Evolutionary conservation across 257 asterid genomes (phyloP), one percentile per base, ranked within the genome.

Genomic region (Plantago ovata): DNA sequence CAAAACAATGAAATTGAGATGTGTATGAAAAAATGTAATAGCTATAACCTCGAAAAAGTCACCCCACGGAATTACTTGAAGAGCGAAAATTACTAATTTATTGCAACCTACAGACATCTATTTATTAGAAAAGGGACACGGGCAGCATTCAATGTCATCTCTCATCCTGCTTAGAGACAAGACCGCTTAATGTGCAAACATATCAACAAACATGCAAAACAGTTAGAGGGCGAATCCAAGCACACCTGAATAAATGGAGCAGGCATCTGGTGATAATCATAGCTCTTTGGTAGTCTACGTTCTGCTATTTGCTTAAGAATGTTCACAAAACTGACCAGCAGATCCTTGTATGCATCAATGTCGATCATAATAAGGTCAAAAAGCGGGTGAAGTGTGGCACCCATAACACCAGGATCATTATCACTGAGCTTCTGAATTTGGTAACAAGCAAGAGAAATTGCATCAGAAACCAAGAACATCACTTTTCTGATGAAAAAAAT

Each of bases 321-420:
- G 83, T 84, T 89, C 22, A 79, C 99, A 70, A 93, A 84, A 79
- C 96, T 93, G 57, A 83, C 71, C 60, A 81, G 94, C 80, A 86
- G 71, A 66, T 93, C 99, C 71, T 89, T 93, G 63, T 82, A 89
- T 33, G 88, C 65, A 68, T 77, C 88, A 64, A 77, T 83, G 74
- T 89, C 99, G 68, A 50, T 60, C 51, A 70, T 59, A 56, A 93
- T 84, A 43, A 93, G 94, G 81, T 93, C 99, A 74, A 64, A 89
- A 40, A 93, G 94, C 22, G 99, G 97, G 81, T 87, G 89, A 67
- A 93, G 97, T 18, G 96, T 65, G 20, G 97, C 97, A 40, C 97
- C 96, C 98, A 93, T 93, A 54, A 93, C 97, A 68, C 96, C 98
- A 53, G 97, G 98, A 79, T 93, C 98, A 72, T 84, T 93, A 62